Evolutionary conservation across 2,329 filamentous ascomycete species (phyloP).

Genomic region (Paraphoma sp.): DNA sequence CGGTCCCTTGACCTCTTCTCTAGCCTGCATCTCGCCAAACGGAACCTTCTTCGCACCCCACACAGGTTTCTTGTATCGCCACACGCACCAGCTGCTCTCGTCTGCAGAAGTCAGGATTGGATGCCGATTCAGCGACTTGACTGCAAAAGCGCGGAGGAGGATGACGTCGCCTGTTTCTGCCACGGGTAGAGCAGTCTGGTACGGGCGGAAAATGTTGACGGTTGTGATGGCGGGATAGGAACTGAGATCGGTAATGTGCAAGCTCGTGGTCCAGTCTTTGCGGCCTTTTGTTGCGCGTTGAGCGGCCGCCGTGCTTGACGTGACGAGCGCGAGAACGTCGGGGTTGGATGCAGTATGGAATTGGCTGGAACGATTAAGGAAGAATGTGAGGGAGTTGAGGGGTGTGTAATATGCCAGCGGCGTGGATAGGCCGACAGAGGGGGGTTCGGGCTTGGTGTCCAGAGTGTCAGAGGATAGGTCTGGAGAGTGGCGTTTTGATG

Average conservation of each 20-base stretch:
- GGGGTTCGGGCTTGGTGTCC: constrained; percentile 5
- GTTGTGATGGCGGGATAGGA: constrained; percentile 29
- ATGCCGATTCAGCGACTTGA: constrained; percentile 50
- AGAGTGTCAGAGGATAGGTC: constrained; percentile 16
- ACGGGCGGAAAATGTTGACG: constrained; percentile 54
- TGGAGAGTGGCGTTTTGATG: constrained; percentile 20
- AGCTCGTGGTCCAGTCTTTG: constrained; percentile 52
- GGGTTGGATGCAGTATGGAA: constrained; percentile 45
- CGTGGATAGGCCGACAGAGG: constrained; percentile 49
- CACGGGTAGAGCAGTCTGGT: constrained; percentile 49
- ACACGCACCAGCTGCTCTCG: constrained; percentile 57
- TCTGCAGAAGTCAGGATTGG: constrained; percentile 49
- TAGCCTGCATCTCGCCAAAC: constrained; percentile 36
- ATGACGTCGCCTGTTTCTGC: constrained; percentile 53
- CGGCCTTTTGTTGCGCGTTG: constrained; percentile 51
- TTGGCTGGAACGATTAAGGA: constrained; percentile 49
- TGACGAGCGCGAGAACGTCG: constrained; percentile 55
- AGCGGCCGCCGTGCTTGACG: constrained; percentile 37
- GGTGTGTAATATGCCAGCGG: constrained; percentile 55
- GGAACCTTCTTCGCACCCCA: constrained; percentile 34
- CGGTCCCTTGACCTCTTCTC: constrained; percentile 55
- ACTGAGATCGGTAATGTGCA: constrained; percentile 50
- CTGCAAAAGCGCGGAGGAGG: constrained; percentile 51
- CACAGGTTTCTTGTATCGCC: constrained; percentile 45
- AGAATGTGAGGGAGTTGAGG: constrained; percentile 47